These are phyloP conservation scores for Aspergillus sp. DNA, from an alignment of 2,329 filamentous ascomycete species.

Conservation along the genomic window DNA sequence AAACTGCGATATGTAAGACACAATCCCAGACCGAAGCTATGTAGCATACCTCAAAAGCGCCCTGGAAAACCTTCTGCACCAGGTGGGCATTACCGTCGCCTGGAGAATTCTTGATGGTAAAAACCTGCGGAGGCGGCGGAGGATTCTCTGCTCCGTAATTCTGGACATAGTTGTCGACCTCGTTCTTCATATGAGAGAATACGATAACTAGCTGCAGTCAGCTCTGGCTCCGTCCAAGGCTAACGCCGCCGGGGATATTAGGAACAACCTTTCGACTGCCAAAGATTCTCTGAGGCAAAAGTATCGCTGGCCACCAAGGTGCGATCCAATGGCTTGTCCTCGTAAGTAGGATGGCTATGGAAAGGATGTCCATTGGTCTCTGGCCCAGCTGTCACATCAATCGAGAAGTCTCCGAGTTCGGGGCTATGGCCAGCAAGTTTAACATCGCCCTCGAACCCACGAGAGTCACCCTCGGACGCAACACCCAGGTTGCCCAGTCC, in stretches of 20 bases:
- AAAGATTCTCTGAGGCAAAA: slow-evolving; percentile 59
- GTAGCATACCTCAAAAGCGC: slow-evolving; percentile 59
- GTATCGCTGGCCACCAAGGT: slow-evolving; percentile 66
- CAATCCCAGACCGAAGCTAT: background rate
- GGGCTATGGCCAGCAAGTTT: slow-evolving; percentile 60
- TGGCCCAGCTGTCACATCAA: slow-evolving; percentile 65
- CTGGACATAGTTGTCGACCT: slow-evolving; percentile 50
- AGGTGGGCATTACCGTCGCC: slow-evolving; percentile 68
- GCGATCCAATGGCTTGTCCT: slow-evolving; percentile 61
- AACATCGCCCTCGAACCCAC: slow-evolving; percentile 53
- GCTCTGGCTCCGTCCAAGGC: background rate
- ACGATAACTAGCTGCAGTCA: slow-evolving; percentile 38
- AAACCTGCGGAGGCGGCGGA: slow-evolving; percentile 76
- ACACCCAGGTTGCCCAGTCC: slow-evolving; percentile 60
- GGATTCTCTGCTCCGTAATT: slow-evolving; percentile 56
- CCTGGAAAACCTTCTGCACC: slow-evolving; percentile 84
- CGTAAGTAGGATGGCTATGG: slow-evolving; percentile 53
- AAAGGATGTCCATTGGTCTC: slow-evolving; percentile 50
- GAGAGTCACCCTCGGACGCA: slow-evolving; percentile 41
- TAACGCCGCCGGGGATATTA: background rate
- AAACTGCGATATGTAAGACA: slow-evolving; percentile 46
- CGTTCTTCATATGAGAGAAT: slow-evolving; percentile 54
- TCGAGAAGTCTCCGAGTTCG: slow-evolving; percentile 67
- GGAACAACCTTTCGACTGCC: slow-evolving; percentile 65
- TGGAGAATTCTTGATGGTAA: slow-evolving; percentile 59